A percentile compares a stretch with the other conserved stretches of the same genome.
These are phyloP conservation scores for Leccinum pallidistipes DNA, from an alignment of 1,284 basidiomycete species.

Conservation along the genomic window DNA sequence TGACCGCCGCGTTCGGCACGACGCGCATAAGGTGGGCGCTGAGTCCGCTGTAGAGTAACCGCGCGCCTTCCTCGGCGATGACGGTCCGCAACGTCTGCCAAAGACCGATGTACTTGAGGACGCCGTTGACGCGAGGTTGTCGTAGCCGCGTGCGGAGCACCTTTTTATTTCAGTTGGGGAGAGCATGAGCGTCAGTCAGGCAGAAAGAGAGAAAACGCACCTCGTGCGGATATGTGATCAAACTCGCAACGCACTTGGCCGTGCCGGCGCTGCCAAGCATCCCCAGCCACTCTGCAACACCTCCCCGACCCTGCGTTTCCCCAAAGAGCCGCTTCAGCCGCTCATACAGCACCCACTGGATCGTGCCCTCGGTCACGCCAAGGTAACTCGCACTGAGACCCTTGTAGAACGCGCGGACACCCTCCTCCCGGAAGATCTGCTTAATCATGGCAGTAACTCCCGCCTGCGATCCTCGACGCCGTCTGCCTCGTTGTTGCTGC, in stretches of 20 bases:
- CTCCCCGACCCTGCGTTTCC: slow-evolving; percentile 54
- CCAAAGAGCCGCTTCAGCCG: slow-evolving; percentile 67
- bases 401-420: slow-evolving; percentile 89
- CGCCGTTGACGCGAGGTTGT: slow-evolving; percentile 76
- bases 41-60: slow-evolving; percentile 88
- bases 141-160: slow-evolving; percentile 91
- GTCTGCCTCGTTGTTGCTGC: slow-evolving; percentile 1
- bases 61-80: slow-evolving; percentile 86
- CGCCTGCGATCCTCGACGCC: slow-evolving; percentile 42
- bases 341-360: slow-evolving; percentile 98
- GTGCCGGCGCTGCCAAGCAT: slow-evolving; percentile 91
- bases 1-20: slow-evolving; percentile 95
- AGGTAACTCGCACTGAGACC: slow-evolving; percentile 94
- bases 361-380: slow-evolving; percentile 95
- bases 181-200: not conserved
- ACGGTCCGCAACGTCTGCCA: slow-evolving; percentile 85
- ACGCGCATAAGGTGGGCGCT: slow-evolving; percentile 96
- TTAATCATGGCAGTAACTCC: slow-evolving; percentile 65
- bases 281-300: slow-evolving; percentile 66
- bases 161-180: slow-evolving; percentile 37
- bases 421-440: slow-evolving; percentile 80
- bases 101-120: slow-evolving; percentile 86
- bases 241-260: slow-evolving; percentile 90
- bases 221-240: slow-evolving; percentile 98
- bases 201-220: slow-evolving; percentile 43